Evolutionary conservation across 768 basidiomycete species (phyloP), one percentile per base, ranked within the genome.

Genomic region (Inosperma sp.): DNA sequence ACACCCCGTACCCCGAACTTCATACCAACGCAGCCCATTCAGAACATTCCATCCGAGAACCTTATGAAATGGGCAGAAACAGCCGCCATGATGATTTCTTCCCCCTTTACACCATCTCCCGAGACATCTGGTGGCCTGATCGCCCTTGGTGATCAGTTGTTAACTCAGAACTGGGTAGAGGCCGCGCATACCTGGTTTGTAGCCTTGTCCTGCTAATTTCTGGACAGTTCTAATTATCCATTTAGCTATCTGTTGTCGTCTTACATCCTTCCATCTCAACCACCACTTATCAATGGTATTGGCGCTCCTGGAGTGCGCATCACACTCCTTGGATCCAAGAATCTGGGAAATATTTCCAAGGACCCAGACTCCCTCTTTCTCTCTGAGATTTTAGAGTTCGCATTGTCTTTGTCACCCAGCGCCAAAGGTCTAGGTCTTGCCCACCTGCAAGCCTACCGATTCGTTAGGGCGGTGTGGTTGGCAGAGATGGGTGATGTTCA

Each of bases 321-420:
- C 23, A 74, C 81, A 5, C 72, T 97, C 21, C 63, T 93, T 33
- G 91, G 92, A n/a, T 77, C 80, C 16, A 80, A 74, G 52, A 80
- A 71, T 61, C 86, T 84, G 5, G 72, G 70, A 43, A 73, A 68
- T 46, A 83, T 82, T 62, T 68, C 72, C 62, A 81, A 77, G 62
- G 83, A 93, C 61, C 68, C 76, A 2, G 93, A 96, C 61, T 70
- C 86, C 2, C 72, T 93, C 43, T 80, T 94, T 52, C 80, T 96
- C 56, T 84, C 93, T 2, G 96, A 99, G 69, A 84, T 96, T 41
- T 72, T 84, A 12, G 96, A 99, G 70, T 98, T 92, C 65, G 94
- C 91, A 0, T 62, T 93, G 37, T 90, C 90, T 5, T 69, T 95
- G 31, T 73, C 79, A n/a, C 70, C 85, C 4, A 66, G 78, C 1